Conservation (phyloP, 257 asterid species). For the Oldenlandia corymbosa region DNA sequence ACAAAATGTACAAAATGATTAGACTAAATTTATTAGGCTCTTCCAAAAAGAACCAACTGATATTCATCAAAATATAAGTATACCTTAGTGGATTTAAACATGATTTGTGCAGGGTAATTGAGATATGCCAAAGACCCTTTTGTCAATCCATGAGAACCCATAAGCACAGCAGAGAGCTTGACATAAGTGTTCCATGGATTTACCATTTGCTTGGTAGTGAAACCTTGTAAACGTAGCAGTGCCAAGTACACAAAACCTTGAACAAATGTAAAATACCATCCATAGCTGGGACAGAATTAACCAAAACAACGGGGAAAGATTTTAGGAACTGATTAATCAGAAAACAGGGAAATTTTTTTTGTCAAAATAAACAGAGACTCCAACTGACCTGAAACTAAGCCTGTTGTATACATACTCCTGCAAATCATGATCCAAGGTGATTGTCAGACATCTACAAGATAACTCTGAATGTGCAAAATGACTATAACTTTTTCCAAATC, state of each 20-base stretch:
- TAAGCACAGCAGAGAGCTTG: constrained; percentile 82
- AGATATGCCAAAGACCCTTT: constrained; percentile 91
- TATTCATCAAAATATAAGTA: no score
- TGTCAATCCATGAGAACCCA: constrained; percentile 96
- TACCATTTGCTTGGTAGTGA: constrained; percentile 91
- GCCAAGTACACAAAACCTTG: constrained; percentile 89
- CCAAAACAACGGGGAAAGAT: background rate
- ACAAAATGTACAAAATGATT: background rate
- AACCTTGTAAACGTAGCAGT: constrained; percentile 68
- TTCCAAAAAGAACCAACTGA: background rate
- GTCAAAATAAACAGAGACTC: background rate
- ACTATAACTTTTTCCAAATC: background rate
- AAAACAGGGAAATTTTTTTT: background rate
- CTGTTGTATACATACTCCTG: constrained; percentile 93
- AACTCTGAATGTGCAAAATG: constrained; percentile 11
- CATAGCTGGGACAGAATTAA: constrained; percentile 53
- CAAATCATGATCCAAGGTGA: constrained; percentile 17
- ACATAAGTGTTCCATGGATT: constrained; percentile 88
- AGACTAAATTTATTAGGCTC: no score
- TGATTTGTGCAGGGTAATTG: constrained; percentile 92
- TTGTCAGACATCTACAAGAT: constrained; percentile 26
- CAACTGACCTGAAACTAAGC: constrained; percentile 61
- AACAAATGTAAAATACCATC: constrained; percentile 91
- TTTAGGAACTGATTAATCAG: background rate
- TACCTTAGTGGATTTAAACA: constrained; percentile 97